phyloP scores from a whole-genome alignment of 2,329 filamentous ascomycete species.

The Alternaria triticimaculans region DNA sequence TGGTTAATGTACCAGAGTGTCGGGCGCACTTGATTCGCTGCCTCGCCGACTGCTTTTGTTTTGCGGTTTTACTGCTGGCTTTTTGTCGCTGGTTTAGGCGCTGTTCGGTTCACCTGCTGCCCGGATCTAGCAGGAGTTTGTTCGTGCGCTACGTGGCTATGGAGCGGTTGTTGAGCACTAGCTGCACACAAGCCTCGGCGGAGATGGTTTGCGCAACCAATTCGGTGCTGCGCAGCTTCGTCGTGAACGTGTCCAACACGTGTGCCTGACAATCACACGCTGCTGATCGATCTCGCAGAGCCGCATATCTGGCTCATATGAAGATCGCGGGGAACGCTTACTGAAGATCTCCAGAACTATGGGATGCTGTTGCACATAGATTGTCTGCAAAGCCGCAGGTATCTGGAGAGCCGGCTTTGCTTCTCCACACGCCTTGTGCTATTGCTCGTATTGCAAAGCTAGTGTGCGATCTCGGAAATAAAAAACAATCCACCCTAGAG shows the following conservation, averaged over 20 bases:
- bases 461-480: slow-evolving; percentile 24
- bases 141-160: not conserved
- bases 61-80: slow-evolving; percentile 2
- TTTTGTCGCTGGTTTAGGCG: slow-evolving; percentile 6
- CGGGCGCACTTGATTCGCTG: slow-evolving; percentile 22
- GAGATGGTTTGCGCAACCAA: not conserved
- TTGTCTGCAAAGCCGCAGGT: slow-evolving; percentile 5
- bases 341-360: slow-evolving; percentile 30
- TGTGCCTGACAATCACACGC: slow-evolving; percentile 8
- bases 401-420: slow-evolving; percentile 6
- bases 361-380: slow-evolving; percentile 17
- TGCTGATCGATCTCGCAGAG: slow-evolving; percentile 20
- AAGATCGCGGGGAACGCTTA: slow-evolving; percentile 26
- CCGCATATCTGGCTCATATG: slow-evolving; percentile 29
- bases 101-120: slow-evolving; percentile 15
- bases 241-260: slow-evolving; percentile 9
- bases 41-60: slow-evolving; percentile 22
- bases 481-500: slow-evolving; percentile 11
- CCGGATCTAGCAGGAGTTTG: slow-evolving; percentile 5
- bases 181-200: not conserved
- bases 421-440: slow-evolving; percentile 14
- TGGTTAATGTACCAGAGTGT: slow-evolving; percentile 20
- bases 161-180: slow-evolving; percentile 4
- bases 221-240: not conserved
- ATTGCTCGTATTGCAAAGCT: slow-evolving; percentile 5